These are phyloP conservation scores for Chalciporus piperatus DNA, from an alignment of 768 basidiomycete species.

Conservation along the genomic window DNA sequence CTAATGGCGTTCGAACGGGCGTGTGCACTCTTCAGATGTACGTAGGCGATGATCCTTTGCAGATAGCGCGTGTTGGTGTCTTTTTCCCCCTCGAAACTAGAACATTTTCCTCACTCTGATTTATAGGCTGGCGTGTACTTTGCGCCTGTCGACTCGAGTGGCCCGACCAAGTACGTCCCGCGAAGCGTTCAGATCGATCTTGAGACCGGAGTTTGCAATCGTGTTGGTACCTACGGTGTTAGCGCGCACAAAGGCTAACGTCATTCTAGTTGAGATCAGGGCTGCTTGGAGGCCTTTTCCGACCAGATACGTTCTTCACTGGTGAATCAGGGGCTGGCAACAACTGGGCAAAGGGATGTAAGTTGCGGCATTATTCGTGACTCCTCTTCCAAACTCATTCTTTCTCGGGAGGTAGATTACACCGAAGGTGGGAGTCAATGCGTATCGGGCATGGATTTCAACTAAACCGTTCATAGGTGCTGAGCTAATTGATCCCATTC, in stretches of 20 bases:
- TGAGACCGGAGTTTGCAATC: slow-evolving; percentile 82
- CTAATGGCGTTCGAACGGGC: slow-evolving; percentile 7
- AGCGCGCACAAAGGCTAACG: slow-evolving; percentile 2
- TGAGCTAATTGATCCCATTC: slow-evolving; percentile 83
- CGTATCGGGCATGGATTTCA: not conserved
- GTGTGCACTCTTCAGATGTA: slow-evolving; percentile 47
- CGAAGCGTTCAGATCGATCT: slow-evolving; percentile 89
- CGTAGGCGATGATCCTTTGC: slow-evolving; percentile 67
- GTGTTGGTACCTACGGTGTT: slow-evolving; percentile 41
- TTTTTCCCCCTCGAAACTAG: not conserved
- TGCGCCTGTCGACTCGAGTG: slow-evolving; percentile 56
- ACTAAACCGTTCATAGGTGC: slow-evolving; percentile 53
- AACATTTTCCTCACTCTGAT: not conserved
- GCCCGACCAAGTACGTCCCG: slow-evolving; percentile 76
- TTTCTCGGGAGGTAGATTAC: slow-evolving; percentile 53
- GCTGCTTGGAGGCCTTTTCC: slow-evolving; percentile 70
- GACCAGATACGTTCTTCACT: slow-evolving; percentile 82
- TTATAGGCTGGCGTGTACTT: slow-evolving; percentile 79
- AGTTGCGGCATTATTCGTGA: slow-evolving; percentile 30
- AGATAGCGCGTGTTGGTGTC: slow-evolving; percentile 65
- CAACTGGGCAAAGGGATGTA: slow-evolving; percentile 95
- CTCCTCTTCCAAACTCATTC: slow-evolving; percentile 8
- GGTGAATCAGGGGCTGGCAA: slow-evolving; percentile 74
- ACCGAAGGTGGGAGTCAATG: slow-evolving; percentile 64
- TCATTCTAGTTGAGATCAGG: slow-evolving; percentile 61